Base-by-base conservation (phyloP, 768 basidiomycete species). In the Lyophyllum decastes region DNA sequence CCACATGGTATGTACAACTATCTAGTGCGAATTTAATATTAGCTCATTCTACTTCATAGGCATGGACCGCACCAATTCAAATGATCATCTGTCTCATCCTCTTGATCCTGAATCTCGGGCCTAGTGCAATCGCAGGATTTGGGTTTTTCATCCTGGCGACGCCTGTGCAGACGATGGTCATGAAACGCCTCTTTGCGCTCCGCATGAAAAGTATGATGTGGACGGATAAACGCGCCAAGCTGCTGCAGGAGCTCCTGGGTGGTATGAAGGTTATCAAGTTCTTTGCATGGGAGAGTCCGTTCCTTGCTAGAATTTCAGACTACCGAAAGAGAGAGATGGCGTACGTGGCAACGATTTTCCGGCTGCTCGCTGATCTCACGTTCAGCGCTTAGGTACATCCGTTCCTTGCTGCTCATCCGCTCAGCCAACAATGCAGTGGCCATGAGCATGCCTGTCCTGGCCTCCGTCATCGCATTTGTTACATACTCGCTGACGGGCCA, bases 241-340 rank as follows among this genome's bases (percentile, higher is more conserved):
- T 95, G 4, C 80, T 97, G 11, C 94, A 95, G 69, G 95, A 98
- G 68, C 79, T 98, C 1, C 73, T 97, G 0, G 86, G 88, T 14
- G 91, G 92, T 0, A 95, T 97, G 85, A 89, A 92, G 61, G 83
- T 96, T 59, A 90, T 97, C 80, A 97, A 97, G 71, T 88, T 89
- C 70, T 95, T 95, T 71, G 87, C 90, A 5, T 95, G 92, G 92
- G 92, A 94, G 66, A 65, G 72, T 1, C 92, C 95, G 0, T 95
- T 93, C 71, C 78, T 96, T 22, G 75, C 84, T 16, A 84, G 88
- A 45, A 81, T 97, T 25, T 79, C 81, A 27, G 82, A 82, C 41
- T 90, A 89, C 65, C 80, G 95, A 52, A 76, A 74, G 49, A 80
- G 82, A 49, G 95, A 96, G 71, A 85, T 94, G 73, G 70, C 64